These are phyloP conservation scores for Kappamyces sp. DNA, from an alignment of 192 early-diverging fungal species.

Conservation along the genomic window DNA sequence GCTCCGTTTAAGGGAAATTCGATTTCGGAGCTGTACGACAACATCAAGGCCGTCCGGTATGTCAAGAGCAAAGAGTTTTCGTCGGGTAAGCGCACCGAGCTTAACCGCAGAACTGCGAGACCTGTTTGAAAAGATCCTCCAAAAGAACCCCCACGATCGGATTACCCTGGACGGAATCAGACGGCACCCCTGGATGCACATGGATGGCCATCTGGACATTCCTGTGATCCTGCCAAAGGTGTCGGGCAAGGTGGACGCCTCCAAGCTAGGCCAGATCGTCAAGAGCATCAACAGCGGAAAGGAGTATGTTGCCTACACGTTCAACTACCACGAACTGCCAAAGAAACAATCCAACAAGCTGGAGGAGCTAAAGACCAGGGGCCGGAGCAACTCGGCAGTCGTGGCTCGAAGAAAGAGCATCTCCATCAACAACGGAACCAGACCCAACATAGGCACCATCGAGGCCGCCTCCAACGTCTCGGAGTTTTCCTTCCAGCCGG, in stretches of 20 bases:
- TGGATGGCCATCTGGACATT: conserved; percentile 20
- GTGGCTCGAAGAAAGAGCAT: too few relatives aligned
- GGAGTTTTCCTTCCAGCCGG: too few relatives aligned
- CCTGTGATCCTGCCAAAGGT: background rate
- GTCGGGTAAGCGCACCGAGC: conserved; percentile 19
- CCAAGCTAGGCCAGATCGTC: background rate
- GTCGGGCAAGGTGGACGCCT: background rate
- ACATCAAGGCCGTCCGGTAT: conserved; percentile 57
- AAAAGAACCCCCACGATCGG: conserved; percentile 47
- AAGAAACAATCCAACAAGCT: too few relatives aligned
- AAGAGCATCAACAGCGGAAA: background rate
- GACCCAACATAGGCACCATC: too few relatives aligned
- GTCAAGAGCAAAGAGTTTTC: conserved; percentile 52
- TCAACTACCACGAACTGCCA: too few relatives aligned
- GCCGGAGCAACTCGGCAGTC: too few relatives aligned
- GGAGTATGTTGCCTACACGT: too few relatives aligned
- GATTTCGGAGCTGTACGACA: conserved; percentile 48
- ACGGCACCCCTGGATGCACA: conserved; percentile 53
- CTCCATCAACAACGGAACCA: too few relatives aligned
- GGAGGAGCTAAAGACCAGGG: too few relatives aligned
- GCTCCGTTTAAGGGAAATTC: conserved; percentile 50
- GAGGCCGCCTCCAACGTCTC: too few relatives aligned
- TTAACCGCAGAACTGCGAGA: background rate
- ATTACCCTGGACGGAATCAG: conserved; percentile 48
- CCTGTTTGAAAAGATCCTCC: conserved; percentile 29